Base-by-base conservation (phyloP, 306 rosid species). In the Hippophae gyantsensis region DNA sequence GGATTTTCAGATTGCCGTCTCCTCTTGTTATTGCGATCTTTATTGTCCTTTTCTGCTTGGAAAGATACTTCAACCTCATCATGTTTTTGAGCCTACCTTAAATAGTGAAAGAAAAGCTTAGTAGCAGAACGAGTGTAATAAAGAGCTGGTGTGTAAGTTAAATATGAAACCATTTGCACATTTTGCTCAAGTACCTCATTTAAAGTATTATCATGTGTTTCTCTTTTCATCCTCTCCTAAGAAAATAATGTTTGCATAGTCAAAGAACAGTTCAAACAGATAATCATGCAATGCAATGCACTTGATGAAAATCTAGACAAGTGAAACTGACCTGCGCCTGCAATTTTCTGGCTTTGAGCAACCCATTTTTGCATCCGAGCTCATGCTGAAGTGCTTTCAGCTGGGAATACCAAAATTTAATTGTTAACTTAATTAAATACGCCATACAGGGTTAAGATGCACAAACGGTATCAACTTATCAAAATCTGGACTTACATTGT, bases 291-390 rank as follows among this genome's bases (percentile, higher is more conserved):
- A 56, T 55, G 42, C 54, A 54, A 50, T 55, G 60, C 52, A 65
- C 66, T 56, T 44, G 47, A 51, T 58, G 52, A 38, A 61, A 42
- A 43, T 45, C 26, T 40, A 26, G 61, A 72, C 44, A 63, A 56
- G 54, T 63, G 53, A 72, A 66, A 72, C 90, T 66, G 55, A 87
- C 96, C 93, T 42, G 68, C 58, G 66, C 62, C 58, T 71, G 78
- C 56, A 70, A 52, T 52, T 83, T 81, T 75, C 72, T 56, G 18
- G 79, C 77, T 9, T 57, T 67, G 41, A 87, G 82, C 64, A 81
- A 32, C 46, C 82, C 86, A 75, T 83, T 87, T 73, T 84, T 84
- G 81, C 89, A 69, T 60, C 80, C 93, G 40, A 92, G 59, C 69
- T 85, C 95, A 64, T 66, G 89, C 66, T 78, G 92, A 70, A 92